Evolutionary conservation across 345 rosid genomes (phyloP), one percentile per base, ranked within the genome.

Genomic region (Eucalyptus guilfoylei): DNA sequence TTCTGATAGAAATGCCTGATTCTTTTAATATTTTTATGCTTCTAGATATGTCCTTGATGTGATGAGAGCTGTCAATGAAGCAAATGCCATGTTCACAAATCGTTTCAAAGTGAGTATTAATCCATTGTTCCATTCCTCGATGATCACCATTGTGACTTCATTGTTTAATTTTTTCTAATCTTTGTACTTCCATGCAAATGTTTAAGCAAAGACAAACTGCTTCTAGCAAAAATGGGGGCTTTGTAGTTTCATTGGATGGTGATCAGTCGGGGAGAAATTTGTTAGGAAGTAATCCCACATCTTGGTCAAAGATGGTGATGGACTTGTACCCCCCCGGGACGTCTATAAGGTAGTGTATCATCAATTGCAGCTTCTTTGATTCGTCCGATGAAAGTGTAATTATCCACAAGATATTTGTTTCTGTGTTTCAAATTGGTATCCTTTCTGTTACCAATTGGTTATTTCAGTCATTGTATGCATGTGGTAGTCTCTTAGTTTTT

Each of bases 181-280:
- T 72, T 92, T 90, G 88, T n/a, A 90, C 88, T 49, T 90, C 50
- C 88, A 50, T 88, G 91, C 67, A 89, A 86, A 90, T 93, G 94
- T 93, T 95, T 95, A 95, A 96, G 97, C 97, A 95, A 98, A 98
- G 99, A 91, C 97, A 95, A 90, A 94, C 95, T 93, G 95, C 97
- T 95, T 94, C 99, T 89, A 97, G 95, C 92, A 92, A 93, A 89
- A 92, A 92, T 93, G 96, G 95, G 90, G 92, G 91, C 94, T 21
- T 93, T 42, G 88, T 89, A 89, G 89, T 96, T 42, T 90, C 89
- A 42, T 88, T 94, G 86, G 96, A 94, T 88, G 94, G 92, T 76
- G 90, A 90, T 91, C 95, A 93, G 80, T 86, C 90, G 5, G 90
- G 91, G 90, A 91, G 88, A 92, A 89, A 67, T 92, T 76, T 88